These are phyloP conservation scores for Serpula lacrymans DNA, from an alignment of 768 basidiomycete species.

Conservation along the genomic window DNA sequence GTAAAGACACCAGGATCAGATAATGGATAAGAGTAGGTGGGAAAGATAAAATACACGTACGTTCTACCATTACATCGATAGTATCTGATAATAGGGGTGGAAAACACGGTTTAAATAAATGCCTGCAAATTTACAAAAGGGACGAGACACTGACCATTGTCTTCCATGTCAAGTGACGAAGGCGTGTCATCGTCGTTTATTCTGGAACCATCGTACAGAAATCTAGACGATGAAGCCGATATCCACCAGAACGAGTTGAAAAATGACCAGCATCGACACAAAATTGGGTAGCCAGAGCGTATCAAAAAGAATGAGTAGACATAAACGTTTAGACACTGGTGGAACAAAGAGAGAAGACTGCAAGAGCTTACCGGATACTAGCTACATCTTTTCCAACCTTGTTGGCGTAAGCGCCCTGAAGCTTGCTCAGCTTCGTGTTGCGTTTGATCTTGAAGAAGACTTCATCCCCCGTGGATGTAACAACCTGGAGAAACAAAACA, in stretches of 20 bases:
- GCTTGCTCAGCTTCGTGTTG: conserved; percentile 87
- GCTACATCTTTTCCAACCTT: conserved; percentile 88
- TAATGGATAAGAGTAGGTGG: conserved; percentile 10
- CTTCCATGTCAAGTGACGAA: conserved; percentile 80
- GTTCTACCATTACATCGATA: conserved; percentile 97
- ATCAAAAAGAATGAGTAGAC: conserved; percentile 4
- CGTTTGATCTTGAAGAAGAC: conserved; percentile 98
- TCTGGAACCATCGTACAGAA: conserved; percentile 86
- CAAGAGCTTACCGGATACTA: conserved; percentile 75
- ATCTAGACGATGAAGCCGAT: conserved; percentile 43
- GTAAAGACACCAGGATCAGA: neutral
- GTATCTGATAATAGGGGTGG: conserved; percentile 51
- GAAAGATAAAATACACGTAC: conserved; percentile 44
- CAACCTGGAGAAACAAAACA: conserved; percentile 47
- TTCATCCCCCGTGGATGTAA: conserved; percentile 75
- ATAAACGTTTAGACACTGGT: conserved; percentile 1
- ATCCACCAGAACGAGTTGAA: neutral
- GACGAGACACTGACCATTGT: conserved; percentile 58
- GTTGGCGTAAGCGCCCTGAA: conserved; percentile 87
- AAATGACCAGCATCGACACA: neutral
- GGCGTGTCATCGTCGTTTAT: conserved; percentile 92
- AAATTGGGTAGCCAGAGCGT: conserved; percentile 1
- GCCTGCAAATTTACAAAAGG: conserved; percentile 3
- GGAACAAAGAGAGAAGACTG: neutral
- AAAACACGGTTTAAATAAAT: neutral